Conservation (phyloP, 345 rosid genomes). For the Eucalyptus pumila region DNA sequence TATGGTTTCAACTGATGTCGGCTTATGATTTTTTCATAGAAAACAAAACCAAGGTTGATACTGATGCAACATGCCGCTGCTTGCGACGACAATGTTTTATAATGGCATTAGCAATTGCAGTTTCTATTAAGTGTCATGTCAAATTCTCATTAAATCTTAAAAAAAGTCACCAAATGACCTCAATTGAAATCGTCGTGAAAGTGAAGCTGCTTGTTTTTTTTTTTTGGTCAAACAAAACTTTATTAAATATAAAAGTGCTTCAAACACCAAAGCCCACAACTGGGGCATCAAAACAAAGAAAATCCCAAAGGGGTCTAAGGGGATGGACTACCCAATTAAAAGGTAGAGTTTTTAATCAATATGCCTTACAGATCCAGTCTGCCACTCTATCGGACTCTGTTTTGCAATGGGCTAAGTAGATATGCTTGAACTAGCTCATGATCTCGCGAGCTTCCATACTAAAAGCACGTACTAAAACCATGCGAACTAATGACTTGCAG, state of each 20-base stretch:
- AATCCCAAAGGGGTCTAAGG: not conserved
- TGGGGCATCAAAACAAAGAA: not conserved
- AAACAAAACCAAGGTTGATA: too few relatives aligned
- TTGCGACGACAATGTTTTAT: too few relatives aligned
- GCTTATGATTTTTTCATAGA: too few relatives aligned
- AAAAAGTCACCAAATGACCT: too few relatives aligned
- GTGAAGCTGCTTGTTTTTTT: too few relatives aligned
- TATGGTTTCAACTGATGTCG: too few relatives aligned
- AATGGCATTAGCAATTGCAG: too few relatives aligned
- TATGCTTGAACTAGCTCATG: not conserved
- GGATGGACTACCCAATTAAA: fast-evolving
- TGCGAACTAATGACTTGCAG: not conserved
- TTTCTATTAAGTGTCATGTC: too few relatives aligned
- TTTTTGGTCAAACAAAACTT: not conserved
- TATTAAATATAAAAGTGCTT: not conserved
- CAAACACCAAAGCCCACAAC: not conserved
- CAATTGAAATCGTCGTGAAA: too few relatives aligned
- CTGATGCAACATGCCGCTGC: too few relatives aligned
- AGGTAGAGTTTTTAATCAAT: not conserved
- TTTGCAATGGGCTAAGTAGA: not conserved
- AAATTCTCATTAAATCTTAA: too few relatives aligned
- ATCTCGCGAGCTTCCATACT: fast-evolving
- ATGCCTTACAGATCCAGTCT: not conserved
- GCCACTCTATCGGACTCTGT: not conserved
- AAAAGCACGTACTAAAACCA: too few relatives aligned